Evolutionary conservation across 345 rosid genomes (phyloP).

Genomic region (Draba incana): DNA sequence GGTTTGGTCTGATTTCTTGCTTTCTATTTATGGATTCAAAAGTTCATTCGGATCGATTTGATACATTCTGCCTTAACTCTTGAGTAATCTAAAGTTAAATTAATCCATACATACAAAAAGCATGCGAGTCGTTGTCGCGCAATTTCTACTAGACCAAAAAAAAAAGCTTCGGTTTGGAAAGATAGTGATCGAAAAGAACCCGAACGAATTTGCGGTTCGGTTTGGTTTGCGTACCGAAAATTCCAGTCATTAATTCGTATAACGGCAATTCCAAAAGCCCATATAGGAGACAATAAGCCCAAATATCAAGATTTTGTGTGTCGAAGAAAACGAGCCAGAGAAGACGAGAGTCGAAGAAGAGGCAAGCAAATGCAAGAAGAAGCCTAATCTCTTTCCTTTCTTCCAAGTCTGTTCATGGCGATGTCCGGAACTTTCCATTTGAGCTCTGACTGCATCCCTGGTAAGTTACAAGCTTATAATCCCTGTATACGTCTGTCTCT

Average conservation of each 20-base stretch:
- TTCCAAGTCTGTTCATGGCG: constrained; percentile 33
- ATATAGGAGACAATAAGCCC: background rate
- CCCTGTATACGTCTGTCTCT: background rate
- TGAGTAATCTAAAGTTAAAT: too few relatives aligned
- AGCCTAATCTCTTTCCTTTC: constrained; percentile 17
- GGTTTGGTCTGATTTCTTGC: too few relatives aligned
- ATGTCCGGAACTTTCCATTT: constrained; percentile 32
- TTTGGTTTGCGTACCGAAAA: background rate
- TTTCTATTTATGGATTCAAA: too few relatives aligned
- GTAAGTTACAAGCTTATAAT: background rate
- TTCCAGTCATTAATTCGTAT: background rate
- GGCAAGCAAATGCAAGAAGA: constrained; percentile 2
- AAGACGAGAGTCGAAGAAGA: constrained; percentile 1
- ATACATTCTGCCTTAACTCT: too few relatives aligned
- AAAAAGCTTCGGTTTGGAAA: background rate
- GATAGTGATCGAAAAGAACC: background rate
- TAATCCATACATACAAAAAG: too few relatives aligned
- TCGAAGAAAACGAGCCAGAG: too few relatives aligned
- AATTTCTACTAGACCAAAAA: too few relatives aligned
- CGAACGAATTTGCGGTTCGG: background rate
- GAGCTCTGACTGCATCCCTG: constrained; percentile 25
- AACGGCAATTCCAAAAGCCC: constrained; percentile 29
- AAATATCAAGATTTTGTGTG: constrained; percentile 20
- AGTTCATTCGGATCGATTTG: too few relatives aligned
- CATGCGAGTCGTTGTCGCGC: too few relatives aligned